phyloP scores from a whole-genome alignment of 331 rosid species.

The Pyrus hybrid region DNA sequence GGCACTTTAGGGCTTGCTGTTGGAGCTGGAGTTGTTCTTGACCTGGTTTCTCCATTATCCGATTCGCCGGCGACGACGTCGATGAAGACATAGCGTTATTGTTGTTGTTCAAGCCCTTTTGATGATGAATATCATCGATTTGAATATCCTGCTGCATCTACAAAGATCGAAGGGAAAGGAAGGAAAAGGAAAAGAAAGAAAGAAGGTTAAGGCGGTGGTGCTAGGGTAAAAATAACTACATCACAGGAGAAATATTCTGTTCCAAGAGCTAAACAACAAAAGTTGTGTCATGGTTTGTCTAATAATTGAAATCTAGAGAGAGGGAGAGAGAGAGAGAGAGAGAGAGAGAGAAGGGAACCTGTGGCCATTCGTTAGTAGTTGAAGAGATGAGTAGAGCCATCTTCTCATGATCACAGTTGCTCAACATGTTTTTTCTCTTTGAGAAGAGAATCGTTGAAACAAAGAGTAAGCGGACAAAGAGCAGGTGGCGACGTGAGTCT shows the following conservation, averaged over 20 bases:
- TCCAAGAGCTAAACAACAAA: slow-evolving; percentile 77
- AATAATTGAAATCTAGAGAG: slow-evolving; percentile 50
- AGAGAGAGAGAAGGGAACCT: slow-evolving; percentile 43
- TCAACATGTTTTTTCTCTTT: slow-evolving; percentile 44
- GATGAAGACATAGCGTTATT: slow-evolving; percentile 35
- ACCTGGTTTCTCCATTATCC: slow-evolving; percentile 49
- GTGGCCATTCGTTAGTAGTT: slow-evolving; percentile 67
- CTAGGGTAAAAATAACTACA: slow-evolving; percentile 48
- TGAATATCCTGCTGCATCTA: slow-evolving; percentile 14
- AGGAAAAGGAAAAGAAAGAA: slow-evolving; percentile 17
- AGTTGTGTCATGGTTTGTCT: slow-evolving; percentile 50
- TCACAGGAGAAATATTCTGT: slow-evolving; percentile 47
- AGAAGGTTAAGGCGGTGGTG: slow-evolving; percentile 30
- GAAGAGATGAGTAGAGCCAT: slow-evolving; percentile 46
- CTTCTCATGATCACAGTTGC: slow-evolving; percentile 45
- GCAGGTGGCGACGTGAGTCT: slow-evolving; percentile 54
- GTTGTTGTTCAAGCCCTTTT: slow-evolving; percentile 15
- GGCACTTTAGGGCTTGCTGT: slow-evolving; percentile 57
- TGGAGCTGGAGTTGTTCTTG: slow-evolving; percentile 39
- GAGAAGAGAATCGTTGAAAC: slow-evolving; percentile 48
- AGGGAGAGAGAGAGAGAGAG: slow-evolving; percentile 15
- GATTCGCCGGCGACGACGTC: slow-evolving; percentile 10
- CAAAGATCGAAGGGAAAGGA: not conserved
- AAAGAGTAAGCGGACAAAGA: slow-evolving; percentile 66
- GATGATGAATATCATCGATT: slow-evolving; percentile 44